These are phyloP conservation scores for Musa troglodytarum DNA, from an alignment of 176 grass and related monocot genomes.

Conservation along the genomic window DNA sequence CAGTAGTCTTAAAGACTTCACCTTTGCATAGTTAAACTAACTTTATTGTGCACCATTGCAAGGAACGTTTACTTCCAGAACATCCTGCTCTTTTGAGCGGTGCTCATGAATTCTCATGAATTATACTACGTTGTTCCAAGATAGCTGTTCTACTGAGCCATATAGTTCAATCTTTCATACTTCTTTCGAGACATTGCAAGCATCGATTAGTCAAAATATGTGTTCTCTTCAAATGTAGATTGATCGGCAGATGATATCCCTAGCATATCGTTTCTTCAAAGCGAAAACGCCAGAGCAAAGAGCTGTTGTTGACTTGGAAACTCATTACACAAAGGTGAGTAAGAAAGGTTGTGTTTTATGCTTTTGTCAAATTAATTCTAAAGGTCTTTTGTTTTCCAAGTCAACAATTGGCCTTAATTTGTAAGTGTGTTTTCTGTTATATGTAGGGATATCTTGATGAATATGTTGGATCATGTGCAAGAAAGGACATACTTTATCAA, in stretches of 20 bases:
- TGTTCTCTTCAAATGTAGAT: conserved; percentile 26
- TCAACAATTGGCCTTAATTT: background rate
- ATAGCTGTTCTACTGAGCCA: too few relatives aligned
- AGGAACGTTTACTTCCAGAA: too few relatives aligned
- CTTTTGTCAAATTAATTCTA: background rate
- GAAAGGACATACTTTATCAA: conserved; percentile 59
- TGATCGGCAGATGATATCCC: conserved; percentile 51
- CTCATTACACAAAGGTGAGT: conserved; percentile 66
- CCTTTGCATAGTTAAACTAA: background rate
- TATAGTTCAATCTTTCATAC: background rate
- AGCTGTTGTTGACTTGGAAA: conserved; percentile 64
- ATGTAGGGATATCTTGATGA: conserved; percentile 68
- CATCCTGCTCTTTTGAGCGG: too few relatives aligned
- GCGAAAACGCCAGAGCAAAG: conserved; percentile 69
- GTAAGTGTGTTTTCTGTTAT: background rate
- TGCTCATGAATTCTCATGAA: too few relatives aligned
- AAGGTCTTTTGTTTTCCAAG: background rate
- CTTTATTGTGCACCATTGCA: background rate
- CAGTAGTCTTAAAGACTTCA: background rate
- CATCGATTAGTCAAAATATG: background rate
- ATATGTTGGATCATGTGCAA: conserved; percentile 45
- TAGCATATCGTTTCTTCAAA: conserved; percentile 52
- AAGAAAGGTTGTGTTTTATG: background rate
- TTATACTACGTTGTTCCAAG: too few relatives aligned
- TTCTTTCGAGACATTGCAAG: background rate